These are phyloP conservation scores for Macrolepiota albuminosa DNA, from an alignment of 768 basidiomycete genomes.

Conservation along the genomic window DNA sequence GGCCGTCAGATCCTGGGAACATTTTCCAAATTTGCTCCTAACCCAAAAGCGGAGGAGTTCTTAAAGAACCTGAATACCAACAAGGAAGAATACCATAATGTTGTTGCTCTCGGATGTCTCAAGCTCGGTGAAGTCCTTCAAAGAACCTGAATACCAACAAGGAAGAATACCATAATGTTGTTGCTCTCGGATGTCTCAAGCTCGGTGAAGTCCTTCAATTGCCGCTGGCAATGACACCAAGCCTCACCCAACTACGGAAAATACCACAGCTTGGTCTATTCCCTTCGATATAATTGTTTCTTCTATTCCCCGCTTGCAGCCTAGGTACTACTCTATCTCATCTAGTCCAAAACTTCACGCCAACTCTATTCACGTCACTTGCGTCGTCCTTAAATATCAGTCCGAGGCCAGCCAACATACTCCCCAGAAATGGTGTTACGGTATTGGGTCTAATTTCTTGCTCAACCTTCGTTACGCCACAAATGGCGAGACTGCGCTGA, in stretches of 20 bases:
- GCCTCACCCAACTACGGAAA: constrained; percentile 53
- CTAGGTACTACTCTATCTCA: constrained; percentile 98
- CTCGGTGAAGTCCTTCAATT: constrained; percentile 91
- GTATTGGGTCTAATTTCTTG: constrained; percentile 93
- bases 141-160: constrained; percentile 79
- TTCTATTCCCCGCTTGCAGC: constrained; percentile 88
- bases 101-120: constrained; percentile 78
- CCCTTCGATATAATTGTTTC: constrained; percentile 98
- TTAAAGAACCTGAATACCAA: constrained; percentile 75
- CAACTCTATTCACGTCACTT: constrained; percentile 89
- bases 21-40: constrained; percentile 86
- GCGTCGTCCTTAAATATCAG: constrained; percentile 92
- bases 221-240: constrained; percentile 77
- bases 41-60: constrained; percentile 66
- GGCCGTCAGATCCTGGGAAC: constrained; percentile 91
- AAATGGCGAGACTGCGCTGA: constrained; percentile 49
- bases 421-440: constrained; percentile 68
- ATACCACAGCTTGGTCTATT: constrained; percentile 83
- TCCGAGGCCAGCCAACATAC: constrained; percentile 51
- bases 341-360: constrained; percentile 92
- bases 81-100: constrained; percentile 81
- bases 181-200: constrained; percentile 81
- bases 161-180: constrained; percentile 75
- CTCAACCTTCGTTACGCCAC: constrained; percentile 83
- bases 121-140: constrained; percentile 93